A percentile compares a stretch with the other conserved stretches of the same genome.
Evolutionary conservation across 805 yeast species (phyloP).

Genomic region (Yarrowia yakushimensis): DNA sequence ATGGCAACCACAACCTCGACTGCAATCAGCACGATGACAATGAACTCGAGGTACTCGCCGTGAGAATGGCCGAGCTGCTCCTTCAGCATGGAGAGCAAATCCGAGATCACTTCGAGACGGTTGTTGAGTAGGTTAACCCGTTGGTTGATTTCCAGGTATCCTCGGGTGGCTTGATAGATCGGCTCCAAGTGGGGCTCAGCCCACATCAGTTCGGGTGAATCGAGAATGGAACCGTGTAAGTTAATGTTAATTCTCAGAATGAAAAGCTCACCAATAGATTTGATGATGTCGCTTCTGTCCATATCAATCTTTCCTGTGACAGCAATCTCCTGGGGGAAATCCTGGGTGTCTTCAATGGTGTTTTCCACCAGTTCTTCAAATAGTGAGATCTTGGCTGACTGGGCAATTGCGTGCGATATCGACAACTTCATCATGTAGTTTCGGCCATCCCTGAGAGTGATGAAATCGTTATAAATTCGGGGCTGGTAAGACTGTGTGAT

Average conservation of each 20-base stretch:
- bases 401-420: slow-evolving; percentile 93
- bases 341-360: slow-evolving; percentile 95
- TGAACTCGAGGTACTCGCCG: slow-evolving; percentile 82
- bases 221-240: slow-evolving; percentile 61
- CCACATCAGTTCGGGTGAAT: slow-evolving; percentile 98
- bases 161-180: slow-evolving; percentile 93
- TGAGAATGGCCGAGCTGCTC: slow-evolving; percentile 96
- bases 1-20: slow-evolving; percentile 89
- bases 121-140: slow-evolving; percentile 87
- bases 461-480: slow-evolving; percentile 91
- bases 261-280: slow-evolving; percentile 92
- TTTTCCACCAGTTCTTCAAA: slow-evolving; percentile 96
- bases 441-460: slow-evolving; percentile 81
- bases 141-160: slow-evolving; percentile 91
- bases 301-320: slow-evolving; percentile 90
- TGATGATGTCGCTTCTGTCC: slow-evolving; percentile 94
- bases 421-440: slow-evolving; percentile 91
- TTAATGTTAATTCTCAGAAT: slow-evolving; percentile 54
- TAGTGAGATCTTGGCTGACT: slow-evolving; percentile 88
- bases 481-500: slow-evolving; percentile 94
- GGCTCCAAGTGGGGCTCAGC: slow-evolving; percentile 97
- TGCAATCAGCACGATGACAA: slow-evolving; percentile 85
- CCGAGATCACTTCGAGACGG: slow-evolving; percentile 88
- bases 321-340: slow-evolving; percentile 94
- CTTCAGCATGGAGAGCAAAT: slow-evolving; percentile 89